A percentile compares a stretch with the other conserved stretches of the same genome.
phyloP scores from a whole-genome alignment of 192 early-diverging fungal genomes.

The Coemansia sp. region DNA sequence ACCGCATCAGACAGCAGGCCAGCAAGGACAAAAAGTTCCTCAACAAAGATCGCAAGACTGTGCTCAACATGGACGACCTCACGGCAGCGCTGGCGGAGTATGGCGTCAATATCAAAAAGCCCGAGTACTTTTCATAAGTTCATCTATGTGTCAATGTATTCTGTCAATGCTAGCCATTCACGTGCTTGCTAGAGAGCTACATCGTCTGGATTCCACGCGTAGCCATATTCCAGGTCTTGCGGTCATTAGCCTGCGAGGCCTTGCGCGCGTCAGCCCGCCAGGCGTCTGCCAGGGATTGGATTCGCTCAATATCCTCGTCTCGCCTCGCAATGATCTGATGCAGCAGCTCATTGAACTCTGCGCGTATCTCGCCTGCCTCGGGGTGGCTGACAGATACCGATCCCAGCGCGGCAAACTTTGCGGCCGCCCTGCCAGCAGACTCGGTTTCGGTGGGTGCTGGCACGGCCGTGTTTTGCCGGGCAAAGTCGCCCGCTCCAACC shows the following conservation, averaged over 20 bases:
- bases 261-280: constrained; percentile 41
- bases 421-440: not conserved
- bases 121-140: constrained; percentile 78
- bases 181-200: not conserved
- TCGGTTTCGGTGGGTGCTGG: not conserved
- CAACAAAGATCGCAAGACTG: constrained; percentile 74
- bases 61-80: constrained; percentile 92
- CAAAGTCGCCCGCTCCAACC: constrained; percentile 33
- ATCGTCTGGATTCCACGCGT: constrained; percentile 43
- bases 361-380: constrained; percentile 47
- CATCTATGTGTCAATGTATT: constrained; percentile 11
- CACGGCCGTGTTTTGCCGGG: constrained; percentile 6
- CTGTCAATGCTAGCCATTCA: not conserved
- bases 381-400: constrained; percentile 41
- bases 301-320: constrained; percentile 47
- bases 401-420: constrained; percentile 22
- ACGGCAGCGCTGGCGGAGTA: constrained; percentile 85
- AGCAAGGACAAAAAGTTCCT: constrained; percentile 53
- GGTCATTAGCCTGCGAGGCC: constrained; percentile 28
- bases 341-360: constrained; percentile 50
- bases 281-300: constrained; percentile 41
- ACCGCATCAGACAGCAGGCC: constrained; percentile 62
- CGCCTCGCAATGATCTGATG: constrained; percentile 45
- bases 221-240: constrained; percentile 30
- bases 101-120: constrained; percentile 94